Evolutionary conservation across 805 yeast genomes (phyloP).

Genomic region (Kurtzmaniella cleridarum): DNA sequence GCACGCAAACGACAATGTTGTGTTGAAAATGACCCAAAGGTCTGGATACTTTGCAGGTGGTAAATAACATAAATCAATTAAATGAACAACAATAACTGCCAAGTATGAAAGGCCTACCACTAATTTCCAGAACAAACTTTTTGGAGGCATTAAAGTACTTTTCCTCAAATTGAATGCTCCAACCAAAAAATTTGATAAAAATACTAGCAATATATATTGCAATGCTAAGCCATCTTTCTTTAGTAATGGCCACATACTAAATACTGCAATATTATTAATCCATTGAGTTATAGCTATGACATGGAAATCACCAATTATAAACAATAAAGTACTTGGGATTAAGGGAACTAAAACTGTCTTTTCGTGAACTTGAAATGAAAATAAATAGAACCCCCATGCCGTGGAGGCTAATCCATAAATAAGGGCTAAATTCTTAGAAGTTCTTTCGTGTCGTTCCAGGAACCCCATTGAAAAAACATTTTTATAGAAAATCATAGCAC

Average conservation of each 20-base stretch:
- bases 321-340: slow-evolving; percentile 73
- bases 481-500: slow-evolving; percentile 32
- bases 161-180: slow-evolving; percentile 17
- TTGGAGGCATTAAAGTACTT: slow-evolving; percentile 18
- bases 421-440: slow-evolving; percentile 12
- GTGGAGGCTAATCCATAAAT: slow-evolving; percentile 74
- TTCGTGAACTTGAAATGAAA: slow-evolving; percentile 95
- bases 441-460: slow-evolving; percentile 7
- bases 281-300: slow-evolving; percentile 74
- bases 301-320: slow-evolving; percentile 47
- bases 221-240: slow-evolving; percentile 66
- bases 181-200: slow-evolving; percentile 43
- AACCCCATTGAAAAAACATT: slow-evolving; percentile 14
- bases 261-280: slow-evolving; percentile 79
- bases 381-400: slow-evolving; percentile 82
- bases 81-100: slow-evolving; percentile 46
- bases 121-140: slow-evolving; percentile 18
- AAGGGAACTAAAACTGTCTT: slow-evolving; percentile 86
- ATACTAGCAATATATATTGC: slow-evolving; percentile 61
- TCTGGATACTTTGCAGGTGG: slow-evolving; percentile 74
- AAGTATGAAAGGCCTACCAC: slow-evolving; percentile 27
- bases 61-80: slow-evolving; percentile 42
- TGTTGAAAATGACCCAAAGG: slow-evolving; percentile 76
- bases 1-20: slow-evolving; percentile 67
- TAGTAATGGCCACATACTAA: slow-evolving; percentile 84